Evolutionary conservation across 2,329 filamentous ascomycete species (phyloP).

Genomic region (Paecilomyces niveus): DNA sequence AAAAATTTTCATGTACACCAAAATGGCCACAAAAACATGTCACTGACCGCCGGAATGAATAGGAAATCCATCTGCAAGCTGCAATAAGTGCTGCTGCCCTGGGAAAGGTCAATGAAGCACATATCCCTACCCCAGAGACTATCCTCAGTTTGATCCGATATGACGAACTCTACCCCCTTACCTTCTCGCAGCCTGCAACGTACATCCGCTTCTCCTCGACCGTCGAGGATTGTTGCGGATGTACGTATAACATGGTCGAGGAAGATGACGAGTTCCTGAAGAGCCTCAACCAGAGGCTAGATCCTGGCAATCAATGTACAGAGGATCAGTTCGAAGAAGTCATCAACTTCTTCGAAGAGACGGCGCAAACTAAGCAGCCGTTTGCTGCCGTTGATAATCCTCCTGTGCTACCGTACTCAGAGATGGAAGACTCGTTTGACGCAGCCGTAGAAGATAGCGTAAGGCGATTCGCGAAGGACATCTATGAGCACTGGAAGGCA

Average conservation of each 20-base stretch:
- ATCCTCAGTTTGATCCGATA: constrained; percentile 64
- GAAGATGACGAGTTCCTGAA: constrained; percentile 84
- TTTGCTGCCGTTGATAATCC: constrained; percentile 87
- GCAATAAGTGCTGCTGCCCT: constrained; percentile 61
- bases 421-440: constrained; percentile 65
- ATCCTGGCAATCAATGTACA: constrained; percentile 59
- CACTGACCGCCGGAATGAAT: constrained; percentile 17
- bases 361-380: constrained; percentile 72
- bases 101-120: constrained; percentile 55
- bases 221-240: constrained; percentile 88
- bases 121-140: constrained; percentile 62
- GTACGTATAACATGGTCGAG: constrained; percentile 87
- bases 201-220: constrained; percentile 98
- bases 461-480: constrained; percentile 60
- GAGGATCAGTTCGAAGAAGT: constrained; percentile 91
- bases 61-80: constrained; percentile 95
- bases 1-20: constrained; percentile 16
- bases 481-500: constrained; percentile 86
- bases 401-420: constrained; percentile 64
- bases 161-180: constrained; percentile 75
- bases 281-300: constrained; percentile 71
- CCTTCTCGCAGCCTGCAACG: constrained; percentile 76
- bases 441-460: constrained; percentile 48
- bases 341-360: constrained; percentile 92
- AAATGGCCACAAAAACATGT: constrained; percentile 8